Evolutionary conservation across 2,329 filamentous ascomycete genomes (phyloP).

Genomic region (Nemania bipapillata): DNA sequence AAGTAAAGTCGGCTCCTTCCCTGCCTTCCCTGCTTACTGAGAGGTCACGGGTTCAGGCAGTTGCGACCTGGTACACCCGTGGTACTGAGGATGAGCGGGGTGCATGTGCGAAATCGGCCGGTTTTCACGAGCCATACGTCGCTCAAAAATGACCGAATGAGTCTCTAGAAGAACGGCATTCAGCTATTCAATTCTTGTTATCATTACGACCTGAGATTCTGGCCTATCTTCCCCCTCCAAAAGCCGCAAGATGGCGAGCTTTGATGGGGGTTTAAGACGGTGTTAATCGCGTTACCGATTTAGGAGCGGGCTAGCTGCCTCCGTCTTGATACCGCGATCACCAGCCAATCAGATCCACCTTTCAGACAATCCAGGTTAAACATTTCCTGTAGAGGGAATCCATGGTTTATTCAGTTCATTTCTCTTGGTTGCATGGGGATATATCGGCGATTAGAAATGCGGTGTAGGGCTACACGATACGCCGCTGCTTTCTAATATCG

Average conservation of each 20-base stretch:
- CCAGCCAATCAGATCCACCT: slow-evolving; percentile 14
- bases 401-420: not conserved
- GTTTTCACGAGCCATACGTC: not conserved
- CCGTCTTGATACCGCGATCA: slow-evolving; percentile 13
- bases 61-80: not conserved
- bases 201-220: not conserved
- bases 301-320: slow-evolving; percentile 30
- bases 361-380: not conserved
- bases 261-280: slow-evolving; percentile 13
- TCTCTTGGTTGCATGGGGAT: not conserved
- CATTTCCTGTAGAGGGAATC: not conserved
- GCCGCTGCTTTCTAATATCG: too few relatives aligned
- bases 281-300: slow-evolving; percentile 12
- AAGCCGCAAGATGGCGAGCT: not conserved
- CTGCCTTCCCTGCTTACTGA: slow-evolving; percentile 15
- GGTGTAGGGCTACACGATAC: not conserved
- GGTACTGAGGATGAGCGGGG: slow-evolving; percentile 5
- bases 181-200: not conserved
- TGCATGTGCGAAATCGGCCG: slow-evolving; percentile 15
- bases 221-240: slow-evolving; percentile 1
- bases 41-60: not conserved
- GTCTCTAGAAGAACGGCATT: not conserved
- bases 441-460: not conserved
- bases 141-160: not conserved
- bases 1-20: not conserved